Conservation (phyloP, 768 basidiomycete species). For the Kwoniella shandongensis region DNA sequence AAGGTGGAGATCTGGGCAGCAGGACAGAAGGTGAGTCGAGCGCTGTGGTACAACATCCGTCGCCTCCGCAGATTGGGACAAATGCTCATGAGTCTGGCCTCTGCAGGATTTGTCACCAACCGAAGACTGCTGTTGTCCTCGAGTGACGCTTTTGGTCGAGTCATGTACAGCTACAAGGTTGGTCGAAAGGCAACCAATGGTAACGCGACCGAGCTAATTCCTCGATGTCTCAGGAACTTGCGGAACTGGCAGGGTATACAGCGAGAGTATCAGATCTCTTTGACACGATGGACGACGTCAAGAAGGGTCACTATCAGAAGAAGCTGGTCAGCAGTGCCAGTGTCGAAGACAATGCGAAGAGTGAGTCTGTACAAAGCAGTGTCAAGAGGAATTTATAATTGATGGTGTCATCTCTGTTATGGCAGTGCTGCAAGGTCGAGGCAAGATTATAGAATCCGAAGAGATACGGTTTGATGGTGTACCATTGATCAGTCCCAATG, state of each 20-base stretch:
- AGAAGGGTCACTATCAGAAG: constrained; percentile 82
- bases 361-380: constrained; percentile 62
- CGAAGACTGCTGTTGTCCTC: constrained; percentile 82
- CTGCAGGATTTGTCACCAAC: constrained; percentile 91
- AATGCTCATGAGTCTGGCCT: not conserved
- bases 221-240: constrained; percentile 62
- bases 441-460: constrained; percentile 75
- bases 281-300: constrained; percentile 85
- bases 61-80: too few species aligned
- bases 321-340: constrained; percentile 73
- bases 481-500: constrained; percentile 93
- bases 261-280: constrained; percentile 83
- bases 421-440: constrained; percentile 76
- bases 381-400: too few species aligned
- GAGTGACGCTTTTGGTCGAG: constrained; percentile 83
- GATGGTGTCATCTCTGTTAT: not conserved
- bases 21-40: constrained; percentile 76
- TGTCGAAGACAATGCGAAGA: constrained; percentile 70
- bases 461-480: constrained; percentile 84
- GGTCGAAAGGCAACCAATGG: not conserved
- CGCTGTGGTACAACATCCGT: not conserved
- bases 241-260: constrained; percentile 94
- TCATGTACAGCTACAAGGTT: constrained; percentile 93
- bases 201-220: constrained; percentile 1
- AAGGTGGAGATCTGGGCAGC: constrained; percentile 69